Evolutionary conservation across 2,329 filamentous ascomycete genomes (phyloP), one percentile per base, ranked within the genome.

Genomic region (Capronia epimyces): DNA sequence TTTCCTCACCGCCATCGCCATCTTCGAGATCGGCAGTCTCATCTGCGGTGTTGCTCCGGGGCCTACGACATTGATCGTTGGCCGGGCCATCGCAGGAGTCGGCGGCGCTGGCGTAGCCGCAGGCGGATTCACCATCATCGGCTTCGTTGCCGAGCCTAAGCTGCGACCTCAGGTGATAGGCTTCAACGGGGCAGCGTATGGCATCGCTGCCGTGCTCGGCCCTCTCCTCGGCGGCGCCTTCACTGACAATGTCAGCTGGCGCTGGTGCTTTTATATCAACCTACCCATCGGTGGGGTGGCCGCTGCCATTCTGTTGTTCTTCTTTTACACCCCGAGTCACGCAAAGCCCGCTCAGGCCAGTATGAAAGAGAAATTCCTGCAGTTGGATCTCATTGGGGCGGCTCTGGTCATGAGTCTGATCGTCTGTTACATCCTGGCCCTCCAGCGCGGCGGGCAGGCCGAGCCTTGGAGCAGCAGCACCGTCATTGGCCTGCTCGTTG

Each of bases 131-230:
- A 64, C 76, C 21, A 77, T 78, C 53, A 65, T 78, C 15, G 67
- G 72, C 3, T 68, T 68, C 48, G 70, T 69, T 9, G 71, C 76
- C 0, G 70, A 74, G 8, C 66, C 77, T 9, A 61, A 62, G 22
- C 67, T 71, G 50, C 69, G 76, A 25, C 75, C 76, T 2, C 67
- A 69, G 0, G 77, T 76, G 56, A 75, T 71, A 8, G 65, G 63
- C 13, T 8, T 64, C 32, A 52, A 65, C 24, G 63, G 63, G 9
- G 59, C 59, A 13, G 50, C 58, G 1, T 66, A 62, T 44, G 64
- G 63, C 21, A 43, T 63, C 13, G 63, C 64, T 13, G 60, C 58
- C 27, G 62, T 66, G 18, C 53, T 63, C 3, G 65, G 65, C 5
- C 63, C 63, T 6, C 47, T 65, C 2, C 43, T 65, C 10, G 64